A percentile compares a stretch with the other conserved stretches of the same genome.
Conservation (phyloP, 805 yeast species). For the Suhomyces pyralidae region DNA sequence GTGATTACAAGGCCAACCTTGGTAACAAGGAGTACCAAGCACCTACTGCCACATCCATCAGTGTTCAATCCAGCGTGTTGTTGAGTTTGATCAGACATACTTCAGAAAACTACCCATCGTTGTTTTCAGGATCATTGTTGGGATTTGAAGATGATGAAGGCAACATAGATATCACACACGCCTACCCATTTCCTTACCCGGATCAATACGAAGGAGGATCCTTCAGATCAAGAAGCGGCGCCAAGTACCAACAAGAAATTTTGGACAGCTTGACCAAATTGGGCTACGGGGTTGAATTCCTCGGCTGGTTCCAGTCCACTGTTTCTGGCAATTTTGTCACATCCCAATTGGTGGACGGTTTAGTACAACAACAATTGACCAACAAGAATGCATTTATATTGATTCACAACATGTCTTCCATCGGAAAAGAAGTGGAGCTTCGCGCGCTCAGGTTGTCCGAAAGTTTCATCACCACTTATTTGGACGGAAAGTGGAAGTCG, state of each 20-base stretch:
- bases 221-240: constrained; percentile 57
- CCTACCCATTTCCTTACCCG: constrained; percentile 65
- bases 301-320: constrained; percentile 81
- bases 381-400: constrained; percentile 55
- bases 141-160: constrained; percentile 66
- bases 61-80: constrained; percentile 51
- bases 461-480: constrained; percentile 53
- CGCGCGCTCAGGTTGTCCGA: constrained; percentile 68
- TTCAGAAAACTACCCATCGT: constrained; percentile 57
- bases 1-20: background rate
- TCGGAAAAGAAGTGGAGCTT: constrained; percentile 61
- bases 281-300: constrained; percentile 64
- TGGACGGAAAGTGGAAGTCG: constrained; percentile 62
- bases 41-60: constrained; percentile 41
- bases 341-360: constrained; percentile 62
- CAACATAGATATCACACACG: constrained; percentile 51
- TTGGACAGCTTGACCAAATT: constrained; percentile 58
- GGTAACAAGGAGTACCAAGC: constrained; percentile 22
- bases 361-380: constrained; percentile 60
- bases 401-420: constrained; percentile 68
- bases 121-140: constrained; percentile 66
- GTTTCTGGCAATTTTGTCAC: constrained; percentile 67
- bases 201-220: constrained; percentile 66
- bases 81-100: constrained; percentile 65
- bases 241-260: constrained; percentile 66